These are phyloP conservation scores for Saturnispora sanitii DNA, from an alignment of 805 yeast genomes.

Conservation along the genomic window DNA sequence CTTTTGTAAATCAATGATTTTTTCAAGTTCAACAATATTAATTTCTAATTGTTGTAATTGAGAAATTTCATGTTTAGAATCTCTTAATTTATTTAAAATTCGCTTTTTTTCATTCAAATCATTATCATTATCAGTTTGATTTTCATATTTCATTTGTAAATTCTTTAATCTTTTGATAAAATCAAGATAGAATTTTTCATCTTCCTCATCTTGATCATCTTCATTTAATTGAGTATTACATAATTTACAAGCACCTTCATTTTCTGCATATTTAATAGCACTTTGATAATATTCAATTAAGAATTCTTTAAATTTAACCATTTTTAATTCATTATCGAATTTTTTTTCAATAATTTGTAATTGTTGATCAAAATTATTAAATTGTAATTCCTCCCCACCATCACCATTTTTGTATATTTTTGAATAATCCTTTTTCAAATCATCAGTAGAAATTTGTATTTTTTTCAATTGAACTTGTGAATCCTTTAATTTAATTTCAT, in stretches of 20 bases:
- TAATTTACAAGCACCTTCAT: conserved; percentile 51
- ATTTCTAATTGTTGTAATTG: conserved; percentile 16
- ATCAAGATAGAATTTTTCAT: conserved; percentile 10
- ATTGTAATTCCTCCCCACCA: conserved; percentile 32
- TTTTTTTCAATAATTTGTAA: conserved; percentile 52
- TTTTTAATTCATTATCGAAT: conserved; percentile 50
- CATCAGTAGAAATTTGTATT: neutral
- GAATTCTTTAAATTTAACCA: conserved; percentile 58
- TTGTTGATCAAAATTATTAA: conserved; percentile 38
- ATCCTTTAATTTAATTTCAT: neutral
- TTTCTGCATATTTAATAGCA: conserved; percentile 56
- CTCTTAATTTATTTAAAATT: conserved; percentile 21
- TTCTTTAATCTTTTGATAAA: conserved; percentile 20
- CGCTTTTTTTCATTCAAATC: conserved; percentile 22
- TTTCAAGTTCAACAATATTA: conserved; percentile 22
- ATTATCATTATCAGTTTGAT: conserved; percentile 14
- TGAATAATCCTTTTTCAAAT: conserved; percentile 9
- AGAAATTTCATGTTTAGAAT: conserved; percentile 23
- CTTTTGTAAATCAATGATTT: neutral
- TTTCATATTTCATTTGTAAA: conserved; percentile 17
- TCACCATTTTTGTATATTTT: no score
- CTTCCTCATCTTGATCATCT: conserved; percentile 11
- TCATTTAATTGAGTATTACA: conserved; percentile 60
- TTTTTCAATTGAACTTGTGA: conserved; percentile 1
- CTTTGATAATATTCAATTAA: conserved; percentile 58